Conservation (phyloP, 495 filamentous ascomycete species). For the Aspergillus steynii region DNA sequence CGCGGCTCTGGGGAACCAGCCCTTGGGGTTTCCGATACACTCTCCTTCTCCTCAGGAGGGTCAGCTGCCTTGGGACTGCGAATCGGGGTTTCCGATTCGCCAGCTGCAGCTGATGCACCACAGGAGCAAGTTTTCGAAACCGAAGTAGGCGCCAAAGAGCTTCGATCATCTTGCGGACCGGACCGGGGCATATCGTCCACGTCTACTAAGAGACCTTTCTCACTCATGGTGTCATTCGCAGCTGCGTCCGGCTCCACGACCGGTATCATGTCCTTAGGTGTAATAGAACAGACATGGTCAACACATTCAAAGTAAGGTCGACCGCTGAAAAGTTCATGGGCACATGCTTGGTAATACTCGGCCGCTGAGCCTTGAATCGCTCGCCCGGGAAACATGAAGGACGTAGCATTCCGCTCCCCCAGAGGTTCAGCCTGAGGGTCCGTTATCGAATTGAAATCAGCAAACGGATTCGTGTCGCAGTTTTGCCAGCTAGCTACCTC, state of each 20-base stretch:
- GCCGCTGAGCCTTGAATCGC: slow-evolving; percentile 44
- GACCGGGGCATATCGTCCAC: slow-evolving; percentile 27
- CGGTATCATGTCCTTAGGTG: slow-evolving; percentile 24
- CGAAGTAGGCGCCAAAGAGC: slow-evolving; percentile 8
- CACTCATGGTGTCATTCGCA: not conserved
- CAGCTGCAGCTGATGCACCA: slow-evolving; percentile 16
- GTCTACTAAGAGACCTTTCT: slow-evolving; percentile 31
- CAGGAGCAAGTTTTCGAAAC: slow-evolving; percentile 15
- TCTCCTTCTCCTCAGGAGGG: not conserved
- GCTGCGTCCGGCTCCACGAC: not conserved
- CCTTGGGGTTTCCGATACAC: not conserved
- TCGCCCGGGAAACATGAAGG: slow-evolving; percentile 31
- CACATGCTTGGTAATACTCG: slow-evolving; percentile 55
- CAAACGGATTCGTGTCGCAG: slow-evolving; percentile 21
- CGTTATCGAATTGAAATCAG: slow-evolving; percentile 15
- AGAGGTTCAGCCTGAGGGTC: slow-evolving; percentile 10
- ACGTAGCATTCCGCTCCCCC: slow-evolving; percentile 9
- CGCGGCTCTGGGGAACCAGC: not conserved
- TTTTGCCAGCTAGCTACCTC: slow-evolving; percentile 21
- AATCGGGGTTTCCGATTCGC: not conserved
- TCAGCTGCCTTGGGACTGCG: not conserved
- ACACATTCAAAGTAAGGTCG: slow-evolving; percentile 52
- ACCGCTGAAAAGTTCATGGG: slow-evolving; percentile 50
- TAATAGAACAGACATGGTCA: slow-evolving; percentile 49
- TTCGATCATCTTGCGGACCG: not conserved